phyloP scores from a whole-genome alignment of 192 early-diverging fungal genomes.

The Backusella liffmaniae region DNA sequence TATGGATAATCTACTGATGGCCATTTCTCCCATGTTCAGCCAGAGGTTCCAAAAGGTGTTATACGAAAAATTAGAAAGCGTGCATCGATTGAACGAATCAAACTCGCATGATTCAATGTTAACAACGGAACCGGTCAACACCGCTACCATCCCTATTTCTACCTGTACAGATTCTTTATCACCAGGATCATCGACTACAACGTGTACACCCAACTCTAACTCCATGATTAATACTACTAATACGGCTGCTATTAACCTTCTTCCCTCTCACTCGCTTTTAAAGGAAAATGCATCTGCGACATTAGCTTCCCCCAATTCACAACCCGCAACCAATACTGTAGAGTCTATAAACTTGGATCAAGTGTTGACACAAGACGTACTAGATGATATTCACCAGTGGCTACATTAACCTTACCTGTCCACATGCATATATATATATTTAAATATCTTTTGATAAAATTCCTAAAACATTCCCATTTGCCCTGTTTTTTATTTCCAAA shows the following conservation, averaged over 20 bases:
- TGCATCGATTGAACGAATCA: constrained; percentile 5
- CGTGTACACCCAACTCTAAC: background rate
- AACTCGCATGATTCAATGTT: background rate
- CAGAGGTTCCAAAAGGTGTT: constrained; percentile 35
- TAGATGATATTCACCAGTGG: constrained; percentile 4
- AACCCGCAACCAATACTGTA: background rate
- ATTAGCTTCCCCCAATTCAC: background rate
- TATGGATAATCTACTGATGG: constrained; percentile 40
- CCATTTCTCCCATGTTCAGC: constrained; percentile 33
- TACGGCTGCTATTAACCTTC: background rate
- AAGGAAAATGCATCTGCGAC: background rate
- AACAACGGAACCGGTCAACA: background rate
- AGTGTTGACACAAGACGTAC: background rate
- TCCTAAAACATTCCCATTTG: background rate
- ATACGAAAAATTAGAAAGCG: constrained; percentile 28
- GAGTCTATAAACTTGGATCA: constrained; percentile 5
- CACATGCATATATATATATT: background rate
- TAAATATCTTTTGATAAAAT: background rate
- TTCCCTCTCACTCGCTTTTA: background rate
- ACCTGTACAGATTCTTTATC: background rate
- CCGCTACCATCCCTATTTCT: background rate
- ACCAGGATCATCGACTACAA: background rate
- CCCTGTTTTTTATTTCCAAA: background rate
- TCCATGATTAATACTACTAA: background rate
- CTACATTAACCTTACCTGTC: background rate